Percentiles rank a stretch among this genome's conserved stretches.
Conservation (phyloP, 139 green algal species). For the Ettlia oleoabundans region DNA sequence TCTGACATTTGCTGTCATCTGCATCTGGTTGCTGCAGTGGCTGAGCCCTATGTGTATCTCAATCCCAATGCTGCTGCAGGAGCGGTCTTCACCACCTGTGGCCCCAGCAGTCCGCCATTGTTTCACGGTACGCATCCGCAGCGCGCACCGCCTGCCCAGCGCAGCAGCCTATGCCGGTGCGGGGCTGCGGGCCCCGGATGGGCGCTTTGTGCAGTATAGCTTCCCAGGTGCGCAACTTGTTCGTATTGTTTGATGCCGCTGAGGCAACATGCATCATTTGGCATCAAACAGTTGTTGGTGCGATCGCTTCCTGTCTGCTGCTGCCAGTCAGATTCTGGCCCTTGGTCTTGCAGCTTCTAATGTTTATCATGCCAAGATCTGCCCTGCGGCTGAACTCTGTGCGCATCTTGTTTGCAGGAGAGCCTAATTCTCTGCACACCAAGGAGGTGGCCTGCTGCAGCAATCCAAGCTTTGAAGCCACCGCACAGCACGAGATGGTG, state of each 20-base stretch:
- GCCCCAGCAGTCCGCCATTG: background rate
- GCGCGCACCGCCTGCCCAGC: conserved; percentile 28
- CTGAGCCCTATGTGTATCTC: background rate
- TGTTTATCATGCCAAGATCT: background rate
- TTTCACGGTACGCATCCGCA: conserved; percentile 15
- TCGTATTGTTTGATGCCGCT: too few relatives aligned
- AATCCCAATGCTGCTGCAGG: background rate
- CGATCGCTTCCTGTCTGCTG: too few relatives aligned
- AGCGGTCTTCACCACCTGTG: background rate
- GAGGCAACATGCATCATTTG: too few relatives aligned
- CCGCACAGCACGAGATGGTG: conserved; percentile 6
- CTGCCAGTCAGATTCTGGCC: too few relatives aligned
- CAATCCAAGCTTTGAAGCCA: conserved; percentile 24
- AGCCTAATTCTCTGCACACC: background rate
- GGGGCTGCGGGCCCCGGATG: conserved; percentile 8
- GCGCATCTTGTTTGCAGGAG: background rate
- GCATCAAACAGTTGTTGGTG: too few relatives aligned
- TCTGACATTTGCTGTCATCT: too few relatives aligned
- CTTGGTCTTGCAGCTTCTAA: too few relatives aligned
- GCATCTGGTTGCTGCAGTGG: too few relatives aligned
- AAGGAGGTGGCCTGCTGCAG: conserved; percentile 24
- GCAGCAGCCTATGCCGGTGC: conserved; percentile 7
- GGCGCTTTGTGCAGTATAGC: conserved; percentile 12
- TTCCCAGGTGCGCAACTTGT: conserved; percentile 30
- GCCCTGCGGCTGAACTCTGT: background rate